Base-by-base conservation (phyloP, 2,329 filamentous ascomycete genomes). In the Venturia pyrina region DNA sequence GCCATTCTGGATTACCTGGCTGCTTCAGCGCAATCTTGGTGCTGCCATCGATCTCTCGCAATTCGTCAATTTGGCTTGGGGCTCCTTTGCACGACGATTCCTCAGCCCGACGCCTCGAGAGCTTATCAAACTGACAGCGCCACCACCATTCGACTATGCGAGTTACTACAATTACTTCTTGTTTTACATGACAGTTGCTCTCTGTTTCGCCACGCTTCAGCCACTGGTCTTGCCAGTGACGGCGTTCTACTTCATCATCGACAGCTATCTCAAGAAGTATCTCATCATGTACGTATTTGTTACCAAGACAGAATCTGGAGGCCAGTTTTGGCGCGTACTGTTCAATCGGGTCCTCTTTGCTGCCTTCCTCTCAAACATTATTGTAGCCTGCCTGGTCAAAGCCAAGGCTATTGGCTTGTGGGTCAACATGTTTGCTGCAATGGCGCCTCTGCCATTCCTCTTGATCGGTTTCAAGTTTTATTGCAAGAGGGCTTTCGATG, bases 81-180 rank as follows among this genome's bases (percentile, higher is more conserved):
- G 90, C 68, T 96, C 91, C 73, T 89, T 95, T 75, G 85, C 88
- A 68, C 88, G 91, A 73, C 93, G 88, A 65, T 95, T 97, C 72
- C 84, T 90, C 34, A 89, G 86, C 68, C 93, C 93, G 3, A 98
- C 95, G 2, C 95, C 95, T 5, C 85, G 95, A 70, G 89, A 96
- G 75, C 81, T 95, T 70, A 98, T 98, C 70, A 91, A 96, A 75
- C 85, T 95, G 73, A 96, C 93, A 0, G 95, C 95, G 3, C 95
- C 95, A 0, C 93, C 91, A 1, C 82, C 90, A 0, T 97, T 99
- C 75, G 93, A 98, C 70, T 98, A 97, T 73, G 91, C 95, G 67
- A 91, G 87, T 71, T 98, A 98, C 78, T 99, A 97, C 83, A 98
- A 97, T 76, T 98, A 96, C 76, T 97, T 97, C 77, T 81, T 98